phyloP scores from a whole-genome alignment of 2,329 filamentous ascomycete genomes.

The Chalaropsis thielavioides region DNA sequence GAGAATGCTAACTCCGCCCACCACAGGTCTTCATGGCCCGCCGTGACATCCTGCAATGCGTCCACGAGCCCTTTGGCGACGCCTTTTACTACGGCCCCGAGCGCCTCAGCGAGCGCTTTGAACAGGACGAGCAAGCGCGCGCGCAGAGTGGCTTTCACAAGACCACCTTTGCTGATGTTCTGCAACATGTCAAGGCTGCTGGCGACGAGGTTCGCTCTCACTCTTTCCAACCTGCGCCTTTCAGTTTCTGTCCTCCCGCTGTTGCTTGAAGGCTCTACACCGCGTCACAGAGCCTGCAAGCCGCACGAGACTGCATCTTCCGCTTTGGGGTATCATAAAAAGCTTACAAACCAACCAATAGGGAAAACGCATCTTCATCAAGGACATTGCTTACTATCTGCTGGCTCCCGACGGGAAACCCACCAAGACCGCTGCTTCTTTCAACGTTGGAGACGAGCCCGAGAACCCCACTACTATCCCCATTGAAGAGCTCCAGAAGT shows the following conservation, averaged over 20 bases:
- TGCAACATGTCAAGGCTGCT: constrained; percentile 60
- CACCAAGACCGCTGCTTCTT: constrained; percentile 63
- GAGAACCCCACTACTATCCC: constrained; percentile 80
- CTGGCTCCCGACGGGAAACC: constrained; percentile 57
- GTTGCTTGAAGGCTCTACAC: background rate
- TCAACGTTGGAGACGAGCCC: constrained; percentile 49
- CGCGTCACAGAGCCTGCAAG: background rate
- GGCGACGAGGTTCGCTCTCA: constrained; percentile 47
- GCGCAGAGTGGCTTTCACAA: constrained; percentile 50
- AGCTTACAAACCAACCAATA: constrained; percentile 26
- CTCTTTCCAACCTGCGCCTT: background rate
- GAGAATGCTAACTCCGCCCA: background rate
- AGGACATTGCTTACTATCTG: constrained; percentile 91
- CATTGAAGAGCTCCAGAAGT: constrained; percentile 54
- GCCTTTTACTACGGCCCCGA: constrained; percentile 94
- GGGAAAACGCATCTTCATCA: constrained; percentile 92
- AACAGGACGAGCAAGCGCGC: constrained; percentile 45
- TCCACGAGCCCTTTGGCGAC: constrained; percentile 95
- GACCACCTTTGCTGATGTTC: constrained; percentile 61
- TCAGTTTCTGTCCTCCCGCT: background rate
- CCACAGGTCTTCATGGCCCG: constrained; percentile 89
- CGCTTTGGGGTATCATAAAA: constrained; percentile 8
- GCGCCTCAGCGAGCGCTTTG: constrained; percentile 65
- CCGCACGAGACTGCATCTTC: background rate
- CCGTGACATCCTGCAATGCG: constrained; percentile 61